Percentiles rank a stretch among this genome's conserved stretches.
Conservation (phyloP, 179 eudicot genomes). For the Nepenthes alata region DNA sequence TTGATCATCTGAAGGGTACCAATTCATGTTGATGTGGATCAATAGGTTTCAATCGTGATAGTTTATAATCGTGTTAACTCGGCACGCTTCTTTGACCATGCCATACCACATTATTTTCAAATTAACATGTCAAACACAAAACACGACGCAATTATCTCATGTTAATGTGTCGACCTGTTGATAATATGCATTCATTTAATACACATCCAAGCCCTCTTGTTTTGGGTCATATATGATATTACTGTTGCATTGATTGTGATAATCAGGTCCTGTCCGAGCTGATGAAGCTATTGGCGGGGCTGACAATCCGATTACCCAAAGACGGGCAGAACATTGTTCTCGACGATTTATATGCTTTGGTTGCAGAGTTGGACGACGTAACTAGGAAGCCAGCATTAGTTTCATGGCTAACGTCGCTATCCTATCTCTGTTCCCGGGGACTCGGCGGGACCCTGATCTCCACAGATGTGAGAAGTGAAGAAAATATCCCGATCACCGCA, state of each 20-base stretch:
- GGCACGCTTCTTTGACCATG: too few relatives aligned
- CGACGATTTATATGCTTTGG: slow-evolving; percentile 53
- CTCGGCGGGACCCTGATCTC: slow-evolving; percentile 10
- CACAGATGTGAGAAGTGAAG: slow-evolving; percentile 14
- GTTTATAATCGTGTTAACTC: too few relatives aligned
- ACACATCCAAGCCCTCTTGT: neutral
- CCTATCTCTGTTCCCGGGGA: slow-evolving; percentile 60
- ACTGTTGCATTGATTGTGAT: neutral
- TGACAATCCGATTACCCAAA: slow-evolving; percentile 46
- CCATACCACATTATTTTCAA: too few relatives aligned
- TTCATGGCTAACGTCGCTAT: slow-evolving; percentile 89
- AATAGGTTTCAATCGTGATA: too few relatives aligned
- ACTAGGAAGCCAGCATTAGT: slow-evolving; percentile 69
- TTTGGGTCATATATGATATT: too few relatives aligned
- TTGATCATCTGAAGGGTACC: too few relatives aligned
- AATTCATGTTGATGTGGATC: too few relatives aligned
- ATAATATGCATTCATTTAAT: too few relatives aligned
- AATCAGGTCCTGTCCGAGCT: slow-evolving; percentile 70
- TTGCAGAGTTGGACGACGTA: slow-evolving; percentile 95
- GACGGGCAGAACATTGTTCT: slow-evolving; percentile 61
- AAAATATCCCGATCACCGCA: slow-evolving; percentile 22
- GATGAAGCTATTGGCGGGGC: slow-evolving; percentile 72
- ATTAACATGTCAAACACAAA: too few relatives aligned
- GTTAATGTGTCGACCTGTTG: too few relatives aligned
- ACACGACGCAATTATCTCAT: too few relatives aligned